Conservation (phyloP, 345 rosid genomes). For the Corchorus capsularis region DNA sequence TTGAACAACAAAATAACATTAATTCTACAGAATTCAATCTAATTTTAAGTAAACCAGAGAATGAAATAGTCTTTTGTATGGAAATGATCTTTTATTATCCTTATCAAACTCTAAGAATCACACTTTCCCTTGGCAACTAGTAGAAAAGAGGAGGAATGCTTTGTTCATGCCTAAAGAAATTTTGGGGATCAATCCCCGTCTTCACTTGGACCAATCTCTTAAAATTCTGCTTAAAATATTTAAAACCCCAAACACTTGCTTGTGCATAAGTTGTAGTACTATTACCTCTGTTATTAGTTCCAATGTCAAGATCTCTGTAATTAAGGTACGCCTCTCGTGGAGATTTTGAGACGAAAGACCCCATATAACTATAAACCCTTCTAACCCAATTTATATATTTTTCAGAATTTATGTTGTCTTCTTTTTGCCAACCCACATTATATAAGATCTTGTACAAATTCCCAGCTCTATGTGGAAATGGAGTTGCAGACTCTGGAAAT, state of each 20-base stretch:
- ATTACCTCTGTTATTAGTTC: constrained; percentile 30
- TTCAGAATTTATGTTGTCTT: background rate
- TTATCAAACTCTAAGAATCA: background rate
- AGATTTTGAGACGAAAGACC: constrained; percentile 47
- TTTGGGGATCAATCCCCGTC: too few species aligned
- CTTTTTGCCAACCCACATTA: constrained; percentile 36
- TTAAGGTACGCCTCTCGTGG: constrained; percentile 60
- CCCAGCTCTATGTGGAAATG: constrained; percentile 66
- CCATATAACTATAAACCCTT: constrained; percentile 43
- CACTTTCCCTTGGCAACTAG: background rate
- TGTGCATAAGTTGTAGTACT: constrained; percentile 27
- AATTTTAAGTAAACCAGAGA: too few species aligned
- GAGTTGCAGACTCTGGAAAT: constrained; percentile 46
- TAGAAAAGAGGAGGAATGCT: background rate
- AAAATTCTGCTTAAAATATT: too few species aligned
- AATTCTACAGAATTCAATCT: too few species aligned
- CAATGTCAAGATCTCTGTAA: constrained; percentile 69
- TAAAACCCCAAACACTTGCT: constrained; percentile 33
- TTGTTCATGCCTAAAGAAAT: background rate
- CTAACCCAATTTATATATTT: constrained; percentile 41
- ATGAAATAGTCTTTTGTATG: too few species aligned
- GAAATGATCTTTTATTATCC: too few species aligned
- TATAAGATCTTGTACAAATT: constrained; percentile 50
- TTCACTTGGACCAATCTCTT: too few species aligned
- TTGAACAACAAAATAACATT: too few species aligned